phyloP scores from a whole-genome alignment of 2,329 filamentous ascomycete species.

The Claviceps humidiphila region DNA sequence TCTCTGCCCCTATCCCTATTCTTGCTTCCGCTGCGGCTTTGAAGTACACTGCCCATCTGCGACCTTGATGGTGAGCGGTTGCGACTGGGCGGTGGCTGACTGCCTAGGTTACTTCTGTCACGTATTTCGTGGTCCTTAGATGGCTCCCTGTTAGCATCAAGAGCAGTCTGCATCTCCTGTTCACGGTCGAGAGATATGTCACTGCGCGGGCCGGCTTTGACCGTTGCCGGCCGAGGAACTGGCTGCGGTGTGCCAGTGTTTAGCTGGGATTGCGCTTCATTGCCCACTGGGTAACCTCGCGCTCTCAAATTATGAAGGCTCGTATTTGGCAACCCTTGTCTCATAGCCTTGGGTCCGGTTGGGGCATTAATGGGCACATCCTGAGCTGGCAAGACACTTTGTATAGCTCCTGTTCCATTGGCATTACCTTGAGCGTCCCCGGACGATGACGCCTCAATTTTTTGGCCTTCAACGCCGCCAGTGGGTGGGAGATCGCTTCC shows the following conservation, averaged over 20 bases:
- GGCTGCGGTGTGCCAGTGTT: conserved; percentile 7
- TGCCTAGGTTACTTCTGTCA: conserved; percentile 12
- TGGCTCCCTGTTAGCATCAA: conserved; percentile 18
- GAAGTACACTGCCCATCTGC: conserved; percentile 19
- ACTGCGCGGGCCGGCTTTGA: conserved; percentile 27
- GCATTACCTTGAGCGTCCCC: conserved; percentile 20
- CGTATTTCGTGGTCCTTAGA: conserved; percentile 13
- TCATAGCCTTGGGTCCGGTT: conserved; percentile 88
- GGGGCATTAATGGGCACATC: conserved; percentile 58
- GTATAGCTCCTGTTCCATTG: conserved; percentile 15
- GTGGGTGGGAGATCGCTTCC: conserved; percentile 6
- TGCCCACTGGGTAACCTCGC: conserved; percentile 33
- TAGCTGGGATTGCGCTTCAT: conserved; percentile 23
- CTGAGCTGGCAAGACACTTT: conserved; percentile 21
- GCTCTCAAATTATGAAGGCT: conserved; percentile 54
- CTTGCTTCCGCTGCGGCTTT: conserved; percentile 13
- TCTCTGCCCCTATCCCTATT: conserved; percentile 8
- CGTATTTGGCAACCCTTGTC: conserved; percentile 74
- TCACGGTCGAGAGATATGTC: conserved; percentile 28
- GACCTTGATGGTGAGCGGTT: conserved; percentile 21
- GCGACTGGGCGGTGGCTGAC: conserved; percentile 9
- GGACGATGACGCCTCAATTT: conserved; percentile 10
- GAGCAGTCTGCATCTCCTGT: conserved; percentile 19
- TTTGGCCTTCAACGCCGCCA: conserved; percentile 11
- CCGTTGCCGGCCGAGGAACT: conserved; percentile 2